Evolutionary conservation across 2,329 filamentous ascomycete genomes (phyloP), one percentile per base, ranked within the genome.

Genomic region (Alternaria solani): DNA sequence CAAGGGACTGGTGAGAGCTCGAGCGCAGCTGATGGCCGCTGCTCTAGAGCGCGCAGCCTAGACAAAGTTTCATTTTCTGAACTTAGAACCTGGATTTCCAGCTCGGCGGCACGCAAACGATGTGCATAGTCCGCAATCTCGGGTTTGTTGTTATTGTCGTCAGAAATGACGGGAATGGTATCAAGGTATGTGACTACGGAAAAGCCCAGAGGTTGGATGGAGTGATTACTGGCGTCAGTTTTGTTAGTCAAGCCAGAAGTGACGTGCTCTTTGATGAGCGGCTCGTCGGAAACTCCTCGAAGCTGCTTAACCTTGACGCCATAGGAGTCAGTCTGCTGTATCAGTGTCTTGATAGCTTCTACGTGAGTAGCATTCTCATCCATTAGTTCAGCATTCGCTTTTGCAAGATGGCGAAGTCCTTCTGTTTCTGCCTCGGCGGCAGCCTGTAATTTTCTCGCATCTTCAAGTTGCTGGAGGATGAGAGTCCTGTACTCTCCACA

Each of bases 381-480:
- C 9, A n/a, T 9, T 7, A 55, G n/a, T 11, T 39, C 16, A 18
- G 28, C 18, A 26, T 52, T 55, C n/a, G 38, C 39, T 9, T 25
- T 36, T 8, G 23, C 38, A 25, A 61, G 12, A 9, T 57, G 54
- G 7, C 18, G 44, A 5, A 55, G 18, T 11, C 34, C 58, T 18
- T 55, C 41, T 4, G 32, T 18, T 41, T 58, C 53, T 20, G 48
- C 46, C 25, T 62, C 56, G 4, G 51, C 46, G 2, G 51, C 56
- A 2, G n/a, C 39, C 18, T 53, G 56, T 6, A 51, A n/a, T 3
- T 28, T 38, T 12, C 38, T 11, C 12, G 59, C 59, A 14, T 55
- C 38, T n/a, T 18, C 30, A 20, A 61, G 8, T 28, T 61, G 11
- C 11, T 57, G 26, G 4, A 16, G 23, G 26, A 46, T 30, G n/a